phyloP scores from a whole-genome alignment of 2,329 filamentous ascomycete species.

The Mariannaea sp. region DNA sequence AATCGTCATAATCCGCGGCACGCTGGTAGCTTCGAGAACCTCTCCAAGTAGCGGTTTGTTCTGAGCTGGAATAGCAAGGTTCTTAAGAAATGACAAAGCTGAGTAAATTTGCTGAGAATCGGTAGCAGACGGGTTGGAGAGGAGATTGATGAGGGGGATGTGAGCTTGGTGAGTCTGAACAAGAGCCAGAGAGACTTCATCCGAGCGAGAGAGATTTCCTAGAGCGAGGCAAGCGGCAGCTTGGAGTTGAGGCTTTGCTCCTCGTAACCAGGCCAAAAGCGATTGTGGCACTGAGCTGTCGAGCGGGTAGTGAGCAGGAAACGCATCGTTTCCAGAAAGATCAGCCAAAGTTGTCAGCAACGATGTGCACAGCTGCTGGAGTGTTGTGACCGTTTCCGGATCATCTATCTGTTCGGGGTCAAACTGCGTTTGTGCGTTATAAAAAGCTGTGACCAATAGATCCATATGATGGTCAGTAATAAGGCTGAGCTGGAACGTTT shows the following conservation, averaged over 20 bases:
- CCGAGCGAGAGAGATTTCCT: constrained; percentile 65
- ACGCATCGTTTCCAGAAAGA: constrained; percentile 56
- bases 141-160: constrained; percentile 51
- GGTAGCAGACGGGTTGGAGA: constrained; percentile 47
- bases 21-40: constrained; percentile 50
- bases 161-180: constrained; percentile 50
- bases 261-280: constrained; percentile 54
- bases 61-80: constrained; percentile 61
- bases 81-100: constrained; percentile 65
- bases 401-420: constrained; percentile 48
- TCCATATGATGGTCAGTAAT: constrained; percentile 47
- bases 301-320: constrained; percentile 49
- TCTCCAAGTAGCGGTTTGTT: constrained; percentile 60
- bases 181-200: constrained; percentile 56
- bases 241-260: constrained; percentile 51
- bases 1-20: constrained; percentile 60
- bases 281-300: constrained; percentile 48
- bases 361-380: constrained; percentile 54
- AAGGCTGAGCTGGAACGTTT: constrained; percentile 55
- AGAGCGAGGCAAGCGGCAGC: constrained; percentile 64
- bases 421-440: constrained; percentile 53
- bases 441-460: constrained; percentile 54
- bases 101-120: constrained; percentile 62
- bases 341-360: constrained; percentile 59
- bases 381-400: constrained; percentile 49